Base-by-base conservation (phyloP, 495 filamentous ascomycete species). In the Monascus purpureus region DNA sequence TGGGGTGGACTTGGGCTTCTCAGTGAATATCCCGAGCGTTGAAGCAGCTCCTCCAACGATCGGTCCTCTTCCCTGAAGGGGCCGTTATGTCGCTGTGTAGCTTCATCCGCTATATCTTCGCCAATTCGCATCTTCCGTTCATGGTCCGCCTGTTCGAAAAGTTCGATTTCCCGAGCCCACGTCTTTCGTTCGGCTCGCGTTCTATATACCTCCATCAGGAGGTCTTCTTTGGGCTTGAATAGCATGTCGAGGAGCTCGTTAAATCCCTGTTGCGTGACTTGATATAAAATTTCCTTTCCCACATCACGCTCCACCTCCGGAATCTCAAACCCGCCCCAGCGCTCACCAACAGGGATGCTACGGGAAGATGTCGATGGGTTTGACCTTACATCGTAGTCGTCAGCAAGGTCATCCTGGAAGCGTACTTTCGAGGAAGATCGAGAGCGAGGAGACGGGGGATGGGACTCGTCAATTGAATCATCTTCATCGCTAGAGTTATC, bases 171-270 rank as follows among this genome's bases (percentile, higher is more conserved):
- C 20, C 57, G 41, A 14, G 72, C 59, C 56, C 70, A 69, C 30
- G 55, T 57, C 27, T 72, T 62, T 23, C 84, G 75, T 33, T 74
- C 62, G 13, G 57, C 52, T 34, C 72, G 75, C 1, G 73, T 83
- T 11, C 68, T 62, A 24, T 71, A 68, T 6, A 70, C 75, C 31
- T 79, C 68, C 39, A 93, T 60, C 6, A 85, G 73, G 6, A 80
- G 50, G 36, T 83, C 76, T 54, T 97, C 90, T 38, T 80, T 78
- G 15, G 63, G 62, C 41, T 76, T 75, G 61, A 96, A 96, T 0
- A 97, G 60, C 7, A 74, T 62, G 48, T 94, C 82, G 4, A 97
- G 69, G 3, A 96, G 61, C 50, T 96, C 85, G 46, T 95, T 94
- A 52, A 93, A 78, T 1, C 80, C 84, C 46, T 93, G 77, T 45